Conservation (phyloP, 192 early-diverging fungal species). For the Gryganskiella cystojenkinii region DNA sequence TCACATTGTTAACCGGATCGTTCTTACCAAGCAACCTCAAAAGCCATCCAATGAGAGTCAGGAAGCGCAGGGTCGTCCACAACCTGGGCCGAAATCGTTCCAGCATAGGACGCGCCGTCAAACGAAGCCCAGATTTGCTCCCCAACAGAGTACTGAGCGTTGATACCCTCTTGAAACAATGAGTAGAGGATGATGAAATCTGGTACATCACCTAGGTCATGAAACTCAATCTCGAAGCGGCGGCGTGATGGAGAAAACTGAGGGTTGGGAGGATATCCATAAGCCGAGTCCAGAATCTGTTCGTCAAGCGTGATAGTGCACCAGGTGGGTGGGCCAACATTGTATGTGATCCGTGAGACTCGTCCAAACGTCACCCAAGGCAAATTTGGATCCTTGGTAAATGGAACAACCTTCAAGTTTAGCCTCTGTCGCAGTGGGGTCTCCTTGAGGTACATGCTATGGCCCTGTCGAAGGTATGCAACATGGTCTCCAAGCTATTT, state of each 20-base stretch:
- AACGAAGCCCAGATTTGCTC: slow-evolving; percentile 71
- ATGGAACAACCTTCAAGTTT: slow-evolving; percentile 35
- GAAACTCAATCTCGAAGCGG: slow-evolving; percentile 69
- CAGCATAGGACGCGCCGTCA: slow-evolving; percentile 70
- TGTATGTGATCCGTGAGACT: slow-evolving; percentile 66
- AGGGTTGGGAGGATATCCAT: slow-evolving; percentile 34
- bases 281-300: slow-evolving; percentile 48
- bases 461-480: slow-evolving; percentile 51
- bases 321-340: slow-evolving; percentile 76
- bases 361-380: slow-evolving; percentile 65
- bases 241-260: slow-evolving; percentile 37
- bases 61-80: slow-evolving; percentile 53
- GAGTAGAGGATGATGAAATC: slow-evolving; percentile 77
- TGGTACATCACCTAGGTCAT: slow-evolving; percentile 74
- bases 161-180: slow-evolving; percentile 68
- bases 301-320: slow-evolving; percentile 65
- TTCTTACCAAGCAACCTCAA: slow-evolving; percentile 60
- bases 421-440: slow-evolving; percentile 43
- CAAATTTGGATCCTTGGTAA: slow-evolving; percentile 26
- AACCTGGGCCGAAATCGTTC: slow-evolving; percentile 60
- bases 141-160: slow-evolving; percentile 55
- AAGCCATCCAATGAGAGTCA: slow-evolving; percentile 62
- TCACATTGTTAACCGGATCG: too few relatives aligned
- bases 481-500: slow-evolving; percentile 54
- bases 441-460: slow-evolving; percentile 47